phyloP scores from a whole-genome alignment of 345 rosid species.

The Bruguiera gymnorhiza region DNA sequence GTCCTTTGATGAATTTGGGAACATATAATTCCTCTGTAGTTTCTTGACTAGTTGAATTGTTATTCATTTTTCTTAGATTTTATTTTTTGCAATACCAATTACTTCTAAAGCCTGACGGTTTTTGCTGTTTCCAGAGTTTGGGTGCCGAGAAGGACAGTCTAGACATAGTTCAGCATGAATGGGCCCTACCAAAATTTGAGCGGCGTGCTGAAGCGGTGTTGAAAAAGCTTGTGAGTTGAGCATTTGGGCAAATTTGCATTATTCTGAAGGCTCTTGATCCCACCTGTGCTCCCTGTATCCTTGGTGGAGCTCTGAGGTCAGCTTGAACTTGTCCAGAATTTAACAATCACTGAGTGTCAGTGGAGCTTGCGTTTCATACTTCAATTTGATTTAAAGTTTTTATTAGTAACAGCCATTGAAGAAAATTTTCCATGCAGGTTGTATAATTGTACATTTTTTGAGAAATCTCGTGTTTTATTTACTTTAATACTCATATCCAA shows the following conservation, averaged over 20 bases:
- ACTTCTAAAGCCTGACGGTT: neutral
- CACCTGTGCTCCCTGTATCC: neutral
- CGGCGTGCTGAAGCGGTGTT: constrained; percentile 80
- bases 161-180: constrained; percentile 34
- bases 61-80: neutral
- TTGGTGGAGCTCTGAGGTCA: neutral
- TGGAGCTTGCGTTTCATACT: constrained; percentile 6
- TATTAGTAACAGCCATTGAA: neutral
- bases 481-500: no score
- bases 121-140: constrained; percentile 53
- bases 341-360: neutral
- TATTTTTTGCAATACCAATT: neutral
- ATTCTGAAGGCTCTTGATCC: neutral
- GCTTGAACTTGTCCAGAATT: constrained; percentile 1
- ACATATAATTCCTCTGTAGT: neutral
- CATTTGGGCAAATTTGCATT: neutral
- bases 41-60: neutral
- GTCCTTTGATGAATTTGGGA: neutral
- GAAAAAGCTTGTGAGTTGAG: constrained; percentile 63
- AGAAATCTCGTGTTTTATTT: no score
- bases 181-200: constrained; percentile 87
- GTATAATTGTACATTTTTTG: neutral
- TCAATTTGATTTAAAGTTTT: neutral
- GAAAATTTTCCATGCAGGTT: neutral
- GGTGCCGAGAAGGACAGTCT: constrained; percentile 36